A percentile compares a stretch with the other conserved stretches of the same genome.
Conservation (phyloP, 2,329 filamentous ascomycete species). For the Penicillium decumbens region DNA sequence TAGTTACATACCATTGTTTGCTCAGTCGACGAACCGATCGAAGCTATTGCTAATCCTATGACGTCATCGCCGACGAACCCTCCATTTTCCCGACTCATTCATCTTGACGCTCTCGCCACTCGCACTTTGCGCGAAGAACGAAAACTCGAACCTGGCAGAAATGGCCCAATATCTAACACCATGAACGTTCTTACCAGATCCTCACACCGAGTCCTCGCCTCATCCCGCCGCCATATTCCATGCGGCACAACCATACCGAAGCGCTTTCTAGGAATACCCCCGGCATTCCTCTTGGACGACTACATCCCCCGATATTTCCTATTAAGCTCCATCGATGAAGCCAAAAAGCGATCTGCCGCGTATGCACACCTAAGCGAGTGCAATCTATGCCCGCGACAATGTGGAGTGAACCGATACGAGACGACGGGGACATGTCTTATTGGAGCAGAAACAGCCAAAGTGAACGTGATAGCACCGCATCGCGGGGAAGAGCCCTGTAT, state of each 20-base stretch:
- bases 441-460: constrained; percentile 66
- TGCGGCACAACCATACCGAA: constrained; percentile 11
- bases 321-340: constrained; percentile 62
- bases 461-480: constrained; percentile 80
- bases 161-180: constrained; percentile 5
- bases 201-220: neutral
- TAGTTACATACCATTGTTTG: too few relatives aligned
- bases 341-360: constrained; percentile 67
- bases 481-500: constrained; percentile 82
- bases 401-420: constrained; percentile 76
- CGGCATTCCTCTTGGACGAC: constrained; percentile 66
- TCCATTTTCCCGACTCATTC: neutral
- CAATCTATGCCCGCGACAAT: constrained; percentile 73
- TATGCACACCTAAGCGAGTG: constrained; percentile 73
- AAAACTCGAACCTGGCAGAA: neutral
- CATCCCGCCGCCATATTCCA: neutral
- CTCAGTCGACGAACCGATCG: neutral
- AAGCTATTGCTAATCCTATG: constrained; percentile 2
- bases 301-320: constrained; percentile 69
- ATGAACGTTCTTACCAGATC: constrained; percentile 10
- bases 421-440: constrained; percentile 74
- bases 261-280: constrained; percentile 50
- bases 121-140: neutral
- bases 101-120: neutral
- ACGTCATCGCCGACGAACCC: constrained; percentile 2